phyloP scores from a whole-genome alignment of 176 grass and related monocot genomes.

The Tuctoria greenei region DNA sequence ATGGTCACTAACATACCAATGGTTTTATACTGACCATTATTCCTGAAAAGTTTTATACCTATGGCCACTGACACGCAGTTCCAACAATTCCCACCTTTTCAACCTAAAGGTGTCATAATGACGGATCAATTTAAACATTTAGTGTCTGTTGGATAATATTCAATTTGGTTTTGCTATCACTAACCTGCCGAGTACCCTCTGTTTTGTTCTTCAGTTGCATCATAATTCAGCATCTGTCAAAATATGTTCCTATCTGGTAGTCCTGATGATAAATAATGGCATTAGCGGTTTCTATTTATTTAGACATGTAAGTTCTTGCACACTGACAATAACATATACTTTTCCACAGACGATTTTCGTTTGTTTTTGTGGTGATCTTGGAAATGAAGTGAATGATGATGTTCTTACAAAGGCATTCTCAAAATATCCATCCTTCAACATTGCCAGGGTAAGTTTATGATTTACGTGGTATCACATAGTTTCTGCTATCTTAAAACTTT shows the following conservation, averaged over 20 bases:
- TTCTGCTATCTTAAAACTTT: neutral
- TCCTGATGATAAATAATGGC: no score
- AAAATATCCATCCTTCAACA: conserved; percentile 76
- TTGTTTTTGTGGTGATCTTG: conserved; percentile 92
- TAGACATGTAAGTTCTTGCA: no score
- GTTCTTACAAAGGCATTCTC: conserved; percentile 72
- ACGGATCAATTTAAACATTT: neutral
- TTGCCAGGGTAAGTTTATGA: conserved; percentile 63
- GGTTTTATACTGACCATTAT: no score
- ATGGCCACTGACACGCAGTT: no score
- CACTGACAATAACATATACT: neutral
- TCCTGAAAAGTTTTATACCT: neutral
- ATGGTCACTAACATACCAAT: neutral
- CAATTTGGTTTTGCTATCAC: neutral
- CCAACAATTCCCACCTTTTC: neutral
- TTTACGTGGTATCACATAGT: neutral
- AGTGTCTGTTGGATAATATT: neutral
- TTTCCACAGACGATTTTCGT: conserved; percentile 71
- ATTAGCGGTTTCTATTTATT: no score
- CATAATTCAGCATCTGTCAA: neutral
- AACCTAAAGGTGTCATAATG: neutral
- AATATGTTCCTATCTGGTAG: no score
- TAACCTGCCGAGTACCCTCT: neutral
- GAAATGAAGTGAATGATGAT: conserved; percentile 91
- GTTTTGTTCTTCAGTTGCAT: neutral